These are phyloP conservation scores for Elsinoe batatas DNA, from an alignment of 2,329 filamentous ascomycete species.

Conservation along the genomic window DNA sequence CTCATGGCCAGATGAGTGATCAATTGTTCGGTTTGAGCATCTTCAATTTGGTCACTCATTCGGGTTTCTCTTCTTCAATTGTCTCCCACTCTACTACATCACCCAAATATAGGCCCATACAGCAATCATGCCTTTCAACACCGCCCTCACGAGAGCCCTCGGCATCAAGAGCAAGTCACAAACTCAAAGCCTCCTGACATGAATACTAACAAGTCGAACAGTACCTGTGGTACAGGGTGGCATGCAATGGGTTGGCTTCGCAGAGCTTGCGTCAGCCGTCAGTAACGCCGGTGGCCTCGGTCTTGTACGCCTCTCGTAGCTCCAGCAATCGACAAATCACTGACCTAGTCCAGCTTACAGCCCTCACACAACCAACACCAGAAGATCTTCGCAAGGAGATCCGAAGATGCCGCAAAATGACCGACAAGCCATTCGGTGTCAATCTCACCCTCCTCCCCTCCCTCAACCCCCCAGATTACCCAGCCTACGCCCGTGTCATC, in stretches of 20 bases:
- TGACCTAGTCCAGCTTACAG: constrained; percentile 49
- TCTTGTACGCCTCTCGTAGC: constrained; percentile 36
- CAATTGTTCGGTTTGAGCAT: not conserved
- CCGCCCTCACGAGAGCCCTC: constrained; percentile 51
- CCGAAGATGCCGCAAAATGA: constrained; percentile 70
- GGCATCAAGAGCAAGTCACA: constrained; percentile 42
- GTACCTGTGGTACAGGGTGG: constrained; percentile 77
- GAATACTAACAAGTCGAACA: constrained; percentile 25
- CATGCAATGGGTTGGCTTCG: constrained; percentile 80
- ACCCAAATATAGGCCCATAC: not conserved
- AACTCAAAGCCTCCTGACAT: not conserved
- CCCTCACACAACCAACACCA: constrained; percentile 84
- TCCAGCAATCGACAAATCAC: not conserved
- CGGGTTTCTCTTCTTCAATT: not conserved
- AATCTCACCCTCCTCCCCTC: constrained; percentile 91
- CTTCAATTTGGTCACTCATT: not conserved
- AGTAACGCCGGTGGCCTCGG: constrained; percentile 75
- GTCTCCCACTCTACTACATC: not conserved
- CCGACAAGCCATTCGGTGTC: constrained; percentile 72
- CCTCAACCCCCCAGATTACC: constrained; percentile 83
- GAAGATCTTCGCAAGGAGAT: constrained; percentile 92
- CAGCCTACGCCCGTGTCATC: constrained; percentile 79
- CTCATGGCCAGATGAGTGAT: constrained; percentile 5
- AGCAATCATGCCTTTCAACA: constrained; percentile 53
- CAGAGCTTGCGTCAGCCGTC: constrained; percentile 64